phyloP scores from a whole-genome alignment of 495 filamentous ascomycete species.

The Hypoxylon fragiforme region DNA sequence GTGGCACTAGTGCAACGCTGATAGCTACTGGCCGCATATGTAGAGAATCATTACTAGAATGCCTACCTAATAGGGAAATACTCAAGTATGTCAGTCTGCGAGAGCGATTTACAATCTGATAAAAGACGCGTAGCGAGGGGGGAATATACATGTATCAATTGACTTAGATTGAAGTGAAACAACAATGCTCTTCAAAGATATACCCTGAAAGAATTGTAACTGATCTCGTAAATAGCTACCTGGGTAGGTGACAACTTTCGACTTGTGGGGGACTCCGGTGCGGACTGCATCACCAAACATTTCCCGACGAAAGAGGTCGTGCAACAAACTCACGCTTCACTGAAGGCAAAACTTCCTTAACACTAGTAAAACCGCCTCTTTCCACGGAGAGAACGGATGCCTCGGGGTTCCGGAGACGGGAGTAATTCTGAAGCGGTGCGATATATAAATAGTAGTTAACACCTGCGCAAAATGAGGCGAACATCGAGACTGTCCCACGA shows the following conservation, averaged over 20 bases:
- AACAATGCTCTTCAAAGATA: too few species aligned
- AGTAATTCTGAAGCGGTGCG: not conserved
- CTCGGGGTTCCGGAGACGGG: slow-evolving; percentile 19
- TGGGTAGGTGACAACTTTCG: too few species aligned
- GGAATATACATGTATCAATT: too few species aligned
- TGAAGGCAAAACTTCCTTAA: not conserved
- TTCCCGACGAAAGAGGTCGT: slow-evolving; percentile 8
- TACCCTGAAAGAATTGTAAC: not conserved
- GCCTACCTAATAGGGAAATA: too few species aligned
- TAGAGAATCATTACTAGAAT: too few species aligned
- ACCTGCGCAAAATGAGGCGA: not conserved
- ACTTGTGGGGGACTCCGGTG: slow-evolving; percentile 34
- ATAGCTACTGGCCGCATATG: too few species aligned
- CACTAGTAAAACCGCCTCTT: not conserved
- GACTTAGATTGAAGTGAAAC: too few species aligned
- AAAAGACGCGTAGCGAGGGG: too few species aligned
- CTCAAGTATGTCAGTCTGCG: too few species aligned
- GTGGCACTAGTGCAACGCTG: too few species aligned
- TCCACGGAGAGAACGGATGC: slow-evolving; percentile 8
- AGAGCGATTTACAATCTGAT: too few species aligned
- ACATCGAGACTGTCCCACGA: not conserved
- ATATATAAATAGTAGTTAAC: slow-evolving; percentile 7
- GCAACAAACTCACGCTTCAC: not conserved
- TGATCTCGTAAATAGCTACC: too few species aligned
- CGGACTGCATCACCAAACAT: not conserved